Base-by-base conservation (phyloP, 495 filamentous ascomycete genomes). In the Trichoderma orchidacearum region DNA sequence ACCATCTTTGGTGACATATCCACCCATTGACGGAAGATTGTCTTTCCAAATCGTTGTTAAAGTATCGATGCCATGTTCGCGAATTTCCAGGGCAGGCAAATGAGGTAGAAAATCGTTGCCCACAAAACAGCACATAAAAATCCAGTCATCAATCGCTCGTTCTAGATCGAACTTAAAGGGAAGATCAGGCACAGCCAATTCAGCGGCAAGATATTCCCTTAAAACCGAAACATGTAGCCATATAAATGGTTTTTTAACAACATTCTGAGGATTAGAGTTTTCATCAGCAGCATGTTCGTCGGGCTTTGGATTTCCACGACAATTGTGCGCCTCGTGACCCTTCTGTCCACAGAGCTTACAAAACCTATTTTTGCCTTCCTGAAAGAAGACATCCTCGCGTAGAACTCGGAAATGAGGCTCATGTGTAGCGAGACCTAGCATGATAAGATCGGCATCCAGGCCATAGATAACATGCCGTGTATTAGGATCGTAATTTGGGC, bases 91-190 rank as follows among this genome's bases (percentile, higher is more conserved):
- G 66, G 90, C 94, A 23, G 93, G 93, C 56, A 99, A 72, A 75
- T 99, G 93, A 48, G 93, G 93, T 61, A 99, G 75, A 73, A 99
- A 99, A 75, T 99, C 94, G 68, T 99, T 99, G 61, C 93, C 93
- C 58, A 99, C 93, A 67, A 99, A 99, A 72, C 95, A 99, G 75
- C 93, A 99, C 92, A 99, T 96, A 70, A 99, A 99, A 15, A 99
- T 89, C 93, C 94, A 97, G 69, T 99, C 93, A 73, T 99, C 93
- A 55, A 99, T 76, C n/a, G 94, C 93, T 61, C 93, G 80, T 66
- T 99, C 93, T 29, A 96, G 75, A 68, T 99, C 89, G 61, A 81
- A 82, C 60, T 90, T 89, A 48, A 84, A 83, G 53, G 89, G 88
- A n/a, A 78, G 63, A 30, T 80, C 76, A 38, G 88, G 86, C 29